Base-by-base conservation (phyloP, 805 yeast genomes). In the Pichia nanzhaoensis region DNA sequence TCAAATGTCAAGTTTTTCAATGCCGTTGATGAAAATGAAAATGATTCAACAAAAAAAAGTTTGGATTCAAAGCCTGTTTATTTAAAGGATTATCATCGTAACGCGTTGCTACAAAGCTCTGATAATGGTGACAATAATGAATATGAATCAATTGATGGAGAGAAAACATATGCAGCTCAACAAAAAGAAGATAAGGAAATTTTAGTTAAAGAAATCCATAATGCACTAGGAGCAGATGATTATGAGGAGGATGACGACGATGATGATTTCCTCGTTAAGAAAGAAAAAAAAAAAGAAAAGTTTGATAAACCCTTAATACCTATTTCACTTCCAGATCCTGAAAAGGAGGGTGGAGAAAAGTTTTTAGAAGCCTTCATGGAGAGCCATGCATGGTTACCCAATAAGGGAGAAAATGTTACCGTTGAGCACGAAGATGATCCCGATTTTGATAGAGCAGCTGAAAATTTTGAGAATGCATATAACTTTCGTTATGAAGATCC, bases 401-500 rank as follows among this genome's bases (percentile, higher is more conserved):
- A 73, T 41, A 70, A 77, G 42, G 87, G 82, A 52, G 77, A 75
- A 52, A 71, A 71, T 53, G 56, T 38, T 59, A 63, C 44, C 8
- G 19, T 53, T 10, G 65, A 60, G 31, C 71, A 73, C 30, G 86
- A 77, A 46, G 88, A 81, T 47, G 95, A 88, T 55, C 91, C 83
- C 39, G 93, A 85, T 45, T 90, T 90, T 58, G 97, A 91, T 40
- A 85, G 87, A 36, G 93, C 95, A 2, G 96, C 84, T 5, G 99
- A 93, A 55, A 70, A 78, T 57, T 89, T 87, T 56, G 99, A 93
- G 64, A 79, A 80, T 51, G 96, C 95, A 0, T 91, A 90, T 67
- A 93, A 93, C 59, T 91, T 91, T 73, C 77, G 99, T 61, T 93
- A 77, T 61, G 99, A 93, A 65, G 97, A 90, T 57, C 89, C 95